Percentiles rank a stretch among this genome's conserved stretches.
Evolutionary conservation across 2,329 filamentous ascomycete genomes (phyloP).

Genomic region (Aspergillus udagawae): DNA sequence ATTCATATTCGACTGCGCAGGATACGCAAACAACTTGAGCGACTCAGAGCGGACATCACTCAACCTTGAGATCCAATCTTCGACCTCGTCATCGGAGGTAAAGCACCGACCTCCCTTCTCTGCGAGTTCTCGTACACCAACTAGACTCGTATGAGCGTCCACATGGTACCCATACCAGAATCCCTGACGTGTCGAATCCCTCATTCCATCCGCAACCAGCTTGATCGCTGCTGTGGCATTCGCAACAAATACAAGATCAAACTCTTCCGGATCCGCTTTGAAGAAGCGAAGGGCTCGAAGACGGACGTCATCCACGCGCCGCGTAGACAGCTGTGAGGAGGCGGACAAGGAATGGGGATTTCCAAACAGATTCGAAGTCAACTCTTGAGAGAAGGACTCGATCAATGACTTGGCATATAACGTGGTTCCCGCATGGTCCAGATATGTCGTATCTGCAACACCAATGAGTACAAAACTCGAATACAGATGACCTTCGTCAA

Average conservation of each 20-base stretch:
- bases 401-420: conserved; percentile 75
- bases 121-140: conserved; percentile 75
- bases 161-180: conserved; percentile 82
- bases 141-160: conserved; percentile 80
- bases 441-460: conserved; percentile 65
- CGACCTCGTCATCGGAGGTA: conserved; percentile 57
- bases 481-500: not conserved
- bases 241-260: conserved; percentile 85
- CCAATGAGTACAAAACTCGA: not conserved
- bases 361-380: conserved; percentile 75
- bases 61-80: conserved; percentile 57
- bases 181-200: conserved; percentile 58
- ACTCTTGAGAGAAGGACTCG: conserved; percentile 72
- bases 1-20: conserved; percentile 91
- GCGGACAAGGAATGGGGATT: conserved; percentile 87
- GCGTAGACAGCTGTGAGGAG: conserved; percentile 72
- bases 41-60: conserved; percentile 13
- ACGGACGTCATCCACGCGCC: conserved; percentile 71
- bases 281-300: conserved; percentile 70
- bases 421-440: conserved; percentile 95
- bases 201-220: conserved; percentile 73
- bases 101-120: conserved; percentile 60
- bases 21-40: conserved; percentile 66
- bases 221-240: conserved; percentile 93
- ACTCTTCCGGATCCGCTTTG: conserved; percentile 73